Base-by-base conservation (phyloP, 2,329 filamentous ascomycete species). In the Cladosporium sp. region DNA sequence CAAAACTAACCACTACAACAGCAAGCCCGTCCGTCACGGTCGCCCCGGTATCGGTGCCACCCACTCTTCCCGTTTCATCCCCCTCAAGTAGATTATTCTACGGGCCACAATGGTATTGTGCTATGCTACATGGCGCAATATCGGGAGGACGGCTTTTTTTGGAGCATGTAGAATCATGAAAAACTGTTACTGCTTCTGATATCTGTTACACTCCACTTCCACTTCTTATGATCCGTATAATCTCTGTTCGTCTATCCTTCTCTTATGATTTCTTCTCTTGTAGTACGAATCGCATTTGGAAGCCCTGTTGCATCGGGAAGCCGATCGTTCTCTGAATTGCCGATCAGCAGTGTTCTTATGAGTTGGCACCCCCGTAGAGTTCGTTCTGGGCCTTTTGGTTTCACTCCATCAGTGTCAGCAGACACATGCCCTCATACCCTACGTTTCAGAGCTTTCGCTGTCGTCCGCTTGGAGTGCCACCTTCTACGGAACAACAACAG, bases 1-100 rank as follows among this genome's bases (percentile, higher is more conserved):
- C 49, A 43, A 42, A 54, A 58, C 82, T 86, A 73, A 87, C 76
- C 66, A 62, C 51, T 58, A 35, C 54, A 52, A 71, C 69, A 95
- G 90, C 88, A 91, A 91, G 81, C 93, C 93, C 71, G 93, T 98
- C 86, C 98, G 97, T 88, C 93, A 98, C 87, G 93, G 93, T 85
- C 83, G 93, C 78, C 93, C 93, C 72, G 93, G 93, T 97, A 98
- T 98, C 72, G 93, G 93, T 94, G 93, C 93, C 71, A 98, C 93
- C 68, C 91, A 98, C 88, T 97, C 92, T 81, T 98, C 93, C 77
- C 90, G 93, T 85, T 98, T 98, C 87, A 98, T 98, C 83, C 93
- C 93, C 77, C 87, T 98, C 77, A 98, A 98, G 84, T 97, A 96
- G 57, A 57, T 25, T 25, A 48, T 35, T 48, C 27, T 39, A 33